These are phyloP conservation scores for Hanseniaspora opuntiae DNA, from an alignment of 805 yeast species.

Conservation along the genomic window DNA sequence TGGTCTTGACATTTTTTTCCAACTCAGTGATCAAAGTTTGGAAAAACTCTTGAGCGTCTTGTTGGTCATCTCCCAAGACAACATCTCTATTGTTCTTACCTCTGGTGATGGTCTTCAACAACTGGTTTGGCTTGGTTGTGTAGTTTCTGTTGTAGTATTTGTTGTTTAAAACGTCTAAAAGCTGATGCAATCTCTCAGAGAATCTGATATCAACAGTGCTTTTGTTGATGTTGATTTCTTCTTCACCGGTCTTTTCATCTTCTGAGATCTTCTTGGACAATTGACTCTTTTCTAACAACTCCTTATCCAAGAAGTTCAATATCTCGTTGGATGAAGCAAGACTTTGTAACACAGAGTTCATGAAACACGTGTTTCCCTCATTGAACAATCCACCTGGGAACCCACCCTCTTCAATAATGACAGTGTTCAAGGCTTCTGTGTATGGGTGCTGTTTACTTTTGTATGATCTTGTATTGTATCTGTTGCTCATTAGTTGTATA, in stretches of 20 bases:
- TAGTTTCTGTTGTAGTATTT: constrained; percentile 40
- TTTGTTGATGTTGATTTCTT: constrained; percentile 16
- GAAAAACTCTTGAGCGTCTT: constrained; percentile 93
- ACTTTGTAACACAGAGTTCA: constrained; percentile 80
- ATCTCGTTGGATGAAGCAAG: constrained; percentile 61
- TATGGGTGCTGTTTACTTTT: constrained; percentile 7
- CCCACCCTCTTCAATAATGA: constrained; percentile 50
- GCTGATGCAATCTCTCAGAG: constrained; percentile 38
- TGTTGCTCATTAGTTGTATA: constrained; percentile 9
- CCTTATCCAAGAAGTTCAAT: constrained; percentile 39
- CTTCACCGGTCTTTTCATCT: constrained; percentile 16
- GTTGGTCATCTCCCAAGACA: constrained; percentile 77
- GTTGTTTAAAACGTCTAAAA: constrained; percentile 43
- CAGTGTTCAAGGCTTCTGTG: constrained; percentile 10
- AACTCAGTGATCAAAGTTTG: constrained; percentile 59
- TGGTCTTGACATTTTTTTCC: constrained; percentile 32
- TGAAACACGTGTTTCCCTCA: constrained; percentile 89
- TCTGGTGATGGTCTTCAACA: constrained; percentile 57
- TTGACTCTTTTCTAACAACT: constrained; percentile 18
- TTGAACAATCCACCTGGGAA: constrained; percentile 73
- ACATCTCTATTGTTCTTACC: constrained; percentile 60
- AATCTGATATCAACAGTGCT: constrained; percentile 29
- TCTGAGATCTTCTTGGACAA: constrained; percentile 14
- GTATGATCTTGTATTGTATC: constrained; percentile 10
- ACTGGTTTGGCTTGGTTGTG: constrained; percentile 47